Base-by-base conservation (phyloP, 495 filamentous ascomycete species). In the Neurospora africana region DNA sequence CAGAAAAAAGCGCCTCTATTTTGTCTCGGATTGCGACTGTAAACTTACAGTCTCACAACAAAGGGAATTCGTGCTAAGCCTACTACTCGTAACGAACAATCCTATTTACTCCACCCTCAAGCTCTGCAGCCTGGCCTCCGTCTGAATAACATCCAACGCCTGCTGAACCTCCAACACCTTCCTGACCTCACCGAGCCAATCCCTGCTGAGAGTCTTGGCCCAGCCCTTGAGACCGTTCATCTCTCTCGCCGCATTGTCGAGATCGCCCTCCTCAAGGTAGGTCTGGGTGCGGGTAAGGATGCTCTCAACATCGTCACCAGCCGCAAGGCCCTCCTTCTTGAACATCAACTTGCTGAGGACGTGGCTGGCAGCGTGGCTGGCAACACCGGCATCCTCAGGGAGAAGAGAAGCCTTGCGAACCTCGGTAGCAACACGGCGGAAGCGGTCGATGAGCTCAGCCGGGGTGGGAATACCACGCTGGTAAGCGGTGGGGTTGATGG, bases 251-350 rank as follows among this genome's bases (percentile, higher is more conserved):
- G 95, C 95, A 68, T 86, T 90, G 78, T 99, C 96, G 39, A 99
- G 82, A 76, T 96, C 88, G 37, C 95, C 96, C 82, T 98, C 92
- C 83, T 98, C 93, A 15, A 99, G 85, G 75, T 91, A 86, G 5
- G 87, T 94, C 82, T 98, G 93, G 3, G 95, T 93, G 71, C 95
- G 85, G 3, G 92, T 90, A 15, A 99, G 87, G 73, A 97, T 89
- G 78, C 93, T 97, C 86, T 98, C 95, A 27, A 98, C 95, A 78
- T 99, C 95, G 75, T 95, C 89, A 33, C 96, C 95, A 36, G 87
- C 86, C 1, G 94, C 90, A 53, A 95, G 84, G n/a, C 90, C 92
- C 77, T 93, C 87, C 85, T 97, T 97, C 85, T 91, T 91, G 87
- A 99, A 98, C 81, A 98, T 86, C 33, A 98, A 84, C 81, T 97